Evolutionary conservation across 352 stramenopile species (phyloP), one percentile per base, ranked within the genome.

Genomic region (Phytopythium vexans): DNA sequence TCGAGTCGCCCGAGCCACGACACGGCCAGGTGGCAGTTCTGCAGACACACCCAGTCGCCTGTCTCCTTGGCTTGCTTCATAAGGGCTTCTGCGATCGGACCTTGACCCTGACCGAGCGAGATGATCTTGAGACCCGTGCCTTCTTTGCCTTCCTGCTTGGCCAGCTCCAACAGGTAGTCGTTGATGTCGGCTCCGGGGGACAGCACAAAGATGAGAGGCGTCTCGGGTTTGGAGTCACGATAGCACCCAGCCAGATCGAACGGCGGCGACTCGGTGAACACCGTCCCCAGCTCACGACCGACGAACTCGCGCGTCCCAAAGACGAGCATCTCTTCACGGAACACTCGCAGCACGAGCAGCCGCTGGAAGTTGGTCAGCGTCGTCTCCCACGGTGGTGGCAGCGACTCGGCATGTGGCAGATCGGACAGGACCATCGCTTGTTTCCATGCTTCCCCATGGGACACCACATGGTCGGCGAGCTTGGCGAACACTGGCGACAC

Each of bases 21-120:
- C 21, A 96, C 89, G 11, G 92, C 89, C 42, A 98, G 76, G 52
- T 98, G 92, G 57, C 94, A 97, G 54, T 98, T 98, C 55, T 98
- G 91, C 9, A 98, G 66, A 70, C 94, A 98, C 1, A 98, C 88
- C 94, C 94, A 98, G 60, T 97, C 90, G 27, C 94, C 94, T 0
- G 81, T 91, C 54, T 87, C 65, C 48, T 91, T 89, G 10, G 80
- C 93, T 68, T 97, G 78, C 55, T 87, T 91, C 72, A 98, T 98
- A 9, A 96, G 56, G 16, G 82, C 71, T 60, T 98, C 92, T 2
- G 92, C 92, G 43, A 97, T 93, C 32, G 91, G 84, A 3, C 93
- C 92, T 72, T 98, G 94, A 12, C 94, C 94, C 54, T 98, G 94
- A 27, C 94, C 94, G 11, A 98, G 73, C 34, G 92, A 98, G 39